Evolutionary conservation across 1,284 basidiomycete genomes (phyloP).

Genomic region (Exobasidium rhododendri): DNA sequence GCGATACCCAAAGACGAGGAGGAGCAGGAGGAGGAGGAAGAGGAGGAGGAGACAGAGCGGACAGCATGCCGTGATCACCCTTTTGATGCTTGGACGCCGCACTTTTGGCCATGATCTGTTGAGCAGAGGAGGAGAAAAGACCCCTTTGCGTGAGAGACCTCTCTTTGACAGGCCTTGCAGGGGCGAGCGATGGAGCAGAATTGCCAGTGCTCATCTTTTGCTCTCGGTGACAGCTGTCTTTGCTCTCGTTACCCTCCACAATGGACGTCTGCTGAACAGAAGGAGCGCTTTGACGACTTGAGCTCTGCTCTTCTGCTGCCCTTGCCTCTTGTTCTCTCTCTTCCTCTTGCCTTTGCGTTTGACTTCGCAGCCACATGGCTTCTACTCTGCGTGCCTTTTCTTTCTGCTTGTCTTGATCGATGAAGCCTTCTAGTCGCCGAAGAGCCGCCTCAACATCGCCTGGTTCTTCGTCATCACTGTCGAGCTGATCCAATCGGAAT

Average conservation of each 20-base stretch:
- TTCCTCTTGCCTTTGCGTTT: slow-evolving; percentile 2
- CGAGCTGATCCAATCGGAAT: slow-evolving; percentile 34
- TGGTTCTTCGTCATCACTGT: slow-evolving; percentile 37
- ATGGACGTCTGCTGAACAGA: neutral
- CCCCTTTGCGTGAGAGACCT: neutral
- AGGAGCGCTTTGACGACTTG: neutral
- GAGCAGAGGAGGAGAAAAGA: neutral
- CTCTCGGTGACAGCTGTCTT: neutral
- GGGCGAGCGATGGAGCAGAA: neutral
- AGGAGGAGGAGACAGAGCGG: neutral
- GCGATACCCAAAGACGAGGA: slow-evolving; percentile 9
- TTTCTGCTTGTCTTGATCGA: slow-evolving; percentile 44
- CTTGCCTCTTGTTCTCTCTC: slow-evolving; percentile 1
- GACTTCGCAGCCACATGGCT: slow-evolving; percentile 30
- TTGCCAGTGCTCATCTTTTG: neutral
- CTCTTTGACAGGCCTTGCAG: neutral
- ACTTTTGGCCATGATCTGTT: neutral
- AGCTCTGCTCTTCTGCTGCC: no score
- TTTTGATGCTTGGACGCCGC: neutral
- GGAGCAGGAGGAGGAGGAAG: slow-evolving; percentile 13
- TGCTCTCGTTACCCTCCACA: neutral
- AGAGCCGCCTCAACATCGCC: slow-evolving; percentile 48
- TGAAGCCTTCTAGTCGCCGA: slow-evolving; percentile 43
- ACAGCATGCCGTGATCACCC: neutral
- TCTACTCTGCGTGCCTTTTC: slow-evolving; percentile 36